These are phyloP conservation scores for Naganishia kalamii DNA, from an alignment of 768 basidiomycete species.

Conservation along the genomic window DNA sequence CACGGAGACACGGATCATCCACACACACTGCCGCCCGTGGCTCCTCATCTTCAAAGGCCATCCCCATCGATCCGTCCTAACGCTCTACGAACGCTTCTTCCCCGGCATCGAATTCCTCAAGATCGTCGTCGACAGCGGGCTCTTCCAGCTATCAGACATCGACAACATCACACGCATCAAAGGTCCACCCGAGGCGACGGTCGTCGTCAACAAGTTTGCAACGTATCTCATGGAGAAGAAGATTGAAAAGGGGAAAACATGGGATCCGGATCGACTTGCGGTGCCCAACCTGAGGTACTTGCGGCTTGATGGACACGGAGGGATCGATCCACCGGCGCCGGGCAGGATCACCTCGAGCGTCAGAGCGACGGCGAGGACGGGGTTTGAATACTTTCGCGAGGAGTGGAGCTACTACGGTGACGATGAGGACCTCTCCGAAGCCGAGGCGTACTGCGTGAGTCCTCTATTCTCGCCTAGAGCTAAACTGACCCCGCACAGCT, in stretches of 20 bases:
- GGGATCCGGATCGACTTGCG: neutral
- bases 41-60: neutral
- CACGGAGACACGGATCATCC: neutral
- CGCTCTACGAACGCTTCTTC: slow-evolving; percentile 12
- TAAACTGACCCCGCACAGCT: neutral
- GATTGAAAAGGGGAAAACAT: neutral
- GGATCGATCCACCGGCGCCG: neutral
- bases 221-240: neutral
- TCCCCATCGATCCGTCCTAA: neutral
- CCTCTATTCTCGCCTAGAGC: neutral
- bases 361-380: neutral
- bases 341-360: neutral
- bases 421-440: neutral
- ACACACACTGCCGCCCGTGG: neutral
- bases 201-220: neutral
- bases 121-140: neutral
- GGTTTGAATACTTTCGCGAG: neutral
- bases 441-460: slow-evolving; percentile 8
- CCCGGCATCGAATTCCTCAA: neutral
- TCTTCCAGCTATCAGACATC: neutral
- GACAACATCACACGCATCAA: neutral
- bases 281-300: neutral
- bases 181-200: neutral
- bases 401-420: slow-evolving; percentile 15
- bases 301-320: neutral